phyloP scores from a whole-genome alignment of 805 yeast genomes.

The Monosporozyma solicola region DNA sequence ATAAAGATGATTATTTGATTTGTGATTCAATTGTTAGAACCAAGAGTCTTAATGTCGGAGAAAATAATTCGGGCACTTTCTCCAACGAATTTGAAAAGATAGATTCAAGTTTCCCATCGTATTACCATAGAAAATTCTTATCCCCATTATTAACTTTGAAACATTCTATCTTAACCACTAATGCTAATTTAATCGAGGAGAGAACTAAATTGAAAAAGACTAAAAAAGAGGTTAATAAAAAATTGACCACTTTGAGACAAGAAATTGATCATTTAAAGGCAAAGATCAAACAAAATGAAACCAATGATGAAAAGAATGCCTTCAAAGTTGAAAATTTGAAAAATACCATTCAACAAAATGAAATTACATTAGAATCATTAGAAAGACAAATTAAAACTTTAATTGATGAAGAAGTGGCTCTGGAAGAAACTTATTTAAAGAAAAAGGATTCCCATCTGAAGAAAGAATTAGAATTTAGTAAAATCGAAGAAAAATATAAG shows the following conservation, averaged over 20 bases:
- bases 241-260: constrained; percentile 39
- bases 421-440: constrained; percentile 31
- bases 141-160: constrained; percentile 59
- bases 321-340: constrained; percentile 45
- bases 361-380: constrained; percentile 23
- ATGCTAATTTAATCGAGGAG: constrained; percentile 49
- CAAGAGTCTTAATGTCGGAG: constrained; percentile 10
- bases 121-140: constrained; percentile 32
- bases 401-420: constrained; percentile 11
- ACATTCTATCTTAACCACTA: constrained; percentile 56
- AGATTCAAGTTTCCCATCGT: constrained; percentile 29
- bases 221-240: constrained; percentile 50
- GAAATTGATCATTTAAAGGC: constrained; percentile 49
- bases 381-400: constrained; percentile 15
- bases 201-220: constrained; percentile 47
- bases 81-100: constrained; percentile 16
- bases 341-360: constrained; percentile 31
- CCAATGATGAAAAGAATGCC: constrained; percentile 48
- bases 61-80: constrained; percentile 3
- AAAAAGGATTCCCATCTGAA: constrained; percentile 31
- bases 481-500: constrained; percentile 16
- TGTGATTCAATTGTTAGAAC: constrained; percentile 36
- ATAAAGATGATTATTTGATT: constrained; percentile 28
- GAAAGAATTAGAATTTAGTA: constrained; percentile 26
- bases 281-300: constrained; percentile 39